Percentiles rank a stretch among this genome's conserved stretches.
Conservation (phyloP, 768 basidiomycete genomes). For the Botryobasidium botryosum region DNA sequence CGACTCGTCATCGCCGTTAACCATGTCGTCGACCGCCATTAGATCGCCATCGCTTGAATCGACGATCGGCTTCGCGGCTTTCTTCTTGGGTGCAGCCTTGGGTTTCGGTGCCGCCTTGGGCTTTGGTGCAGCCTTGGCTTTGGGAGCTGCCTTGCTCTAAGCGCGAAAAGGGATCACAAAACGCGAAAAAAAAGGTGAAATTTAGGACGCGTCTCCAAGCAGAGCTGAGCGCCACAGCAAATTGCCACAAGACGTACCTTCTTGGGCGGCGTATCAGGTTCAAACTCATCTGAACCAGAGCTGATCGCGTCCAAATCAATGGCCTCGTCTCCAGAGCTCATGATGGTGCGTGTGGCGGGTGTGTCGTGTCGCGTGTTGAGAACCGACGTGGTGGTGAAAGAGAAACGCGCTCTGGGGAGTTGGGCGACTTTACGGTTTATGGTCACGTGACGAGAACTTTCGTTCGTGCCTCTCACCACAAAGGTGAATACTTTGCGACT, state of each 20-base stretch:
- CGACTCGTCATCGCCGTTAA: slow-evolving; percentile 19
- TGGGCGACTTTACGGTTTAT: too few relatives aligned
- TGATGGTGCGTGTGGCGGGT: too few relatives aligned
- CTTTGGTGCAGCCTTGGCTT: slow-evolving; percentile 27
- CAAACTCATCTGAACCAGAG: too few relatives aligned
- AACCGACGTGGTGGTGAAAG: background rate
- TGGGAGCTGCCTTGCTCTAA: slow-evolving; percentile 27
- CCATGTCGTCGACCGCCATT: slow-evolving; percentile 25
- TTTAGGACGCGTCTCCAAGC: background rate
- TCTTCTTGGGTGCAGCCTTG: slow-evolving; percentile 40
- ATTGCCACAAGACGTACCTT: slow-evolving; percentile 14
- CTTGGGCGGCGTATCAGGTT: slow-evolving; percentile 13
- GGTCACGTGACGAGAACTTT: too few relatives aligned
- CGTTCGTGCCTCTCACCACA: too few relatives aligned
- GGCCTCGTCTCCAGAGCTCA: too few relatives aligned
- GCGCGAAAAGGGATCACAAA: too few relatives aligned
- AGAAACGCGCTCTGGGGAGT: too few relatives aligned
- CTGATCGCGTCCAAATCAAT: too few relatives aligned
- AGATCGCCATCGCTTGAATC: slow-evolving; percentile 24
- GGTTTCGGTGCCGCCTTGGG: slow-evolving; percentile 27
- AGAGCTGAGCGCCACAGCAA: too few relatives aligned
- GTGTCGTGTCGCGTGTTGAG: background rate
- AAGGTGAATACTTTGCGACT: too few relatives aligned
- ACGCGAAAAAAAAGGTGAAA: too few relatives aligned
- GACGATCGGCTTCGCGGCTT: slow-evolving; percentile 39